Evolutionary conservation across 257 asterid species (phyloP).

Genomic region (Solanum medicagineum): DNA sequence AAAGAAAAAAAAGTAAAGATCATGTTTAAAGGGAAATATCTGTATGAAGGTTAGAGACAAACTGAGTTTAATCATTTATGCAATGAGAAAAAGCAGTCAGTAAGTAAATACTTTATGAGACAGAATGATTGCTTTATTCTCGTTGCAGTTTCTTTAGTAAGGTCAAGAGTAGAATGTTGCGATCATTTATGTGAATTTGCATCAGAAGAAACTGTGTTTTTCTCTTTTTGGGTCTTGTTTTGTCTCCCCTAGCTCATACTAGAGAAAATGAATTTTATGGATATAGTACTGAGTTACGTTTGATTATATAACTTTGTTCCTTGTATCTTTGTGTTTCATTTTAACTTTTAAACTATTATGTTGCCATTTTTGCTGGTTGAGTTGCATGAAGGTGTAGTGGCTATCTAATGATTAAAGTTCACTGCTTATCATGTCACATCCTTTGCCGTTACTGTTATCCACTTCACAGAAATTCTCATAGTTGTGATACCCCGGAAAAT

Average conservation of each 20-base stretch:
- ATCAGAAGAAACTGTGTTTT: background rate
- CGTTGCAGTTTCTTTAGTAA: background rate
- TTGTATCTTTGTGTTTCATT: background rate
- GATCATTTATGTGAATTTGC: background rate
- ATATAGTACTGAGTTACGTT: background rate
- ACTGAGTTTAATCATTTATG: background rate
- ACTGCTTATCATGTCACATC: background rate
- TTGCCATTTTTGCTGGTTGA: background rate
- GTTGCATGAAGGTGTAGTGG: background rate
- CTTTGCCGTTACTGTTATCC: background rate
- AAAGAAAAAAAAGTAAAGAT: background rate
- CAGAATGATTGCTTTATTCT: background rate
- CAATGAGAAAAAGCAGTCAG: background rate
- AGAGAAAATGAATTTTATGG: background rate
- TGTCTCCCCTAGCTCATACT: background rate
- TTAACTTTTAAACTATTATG: background rate
- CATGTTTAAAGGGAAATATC: background rate
- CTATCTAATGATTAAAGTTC: background rate
- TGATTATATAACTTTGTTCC: background rate
- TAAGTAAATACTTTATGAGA: background rate
- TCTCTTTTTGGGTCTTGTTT: background rate
- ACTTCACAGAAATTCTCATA: background rate
- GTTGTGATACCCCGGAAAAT: background rate
- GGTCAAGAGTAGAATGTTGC: background rate
- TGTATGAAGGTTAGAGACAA: background rate